Conservation (phyloP, 495 filamentous ascomycete genomes). For the Daldinia decipiens region DNA sequence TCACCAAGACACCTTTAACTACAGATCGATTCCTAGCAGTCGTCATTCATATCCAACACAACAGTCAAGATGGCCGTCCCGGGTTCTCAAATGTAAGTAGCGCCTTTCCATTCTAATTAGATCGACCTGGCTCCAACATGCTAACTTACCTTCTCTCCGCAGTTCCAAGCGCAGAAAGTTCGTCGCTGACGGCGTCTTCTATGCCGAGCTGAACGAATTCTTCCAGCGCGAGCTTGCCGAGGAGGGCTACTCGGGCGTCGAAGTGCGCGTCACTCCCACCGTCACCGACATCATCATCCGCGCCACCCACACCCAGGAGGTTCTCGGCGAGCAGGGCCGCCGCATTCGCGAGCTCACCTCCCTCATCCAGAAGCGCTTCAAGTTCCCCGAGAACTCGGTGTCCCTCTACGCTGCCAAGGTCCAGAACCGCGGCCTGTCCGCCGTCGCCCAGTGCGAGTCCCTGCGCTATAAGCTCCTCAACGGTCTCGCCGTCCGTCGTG, state of each 20-base stretch:
- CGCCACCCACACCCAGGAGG: slow-evolving; percentile 99
- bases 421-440: slow-evolving; percentile 99
- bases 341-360: slow-evolving; percentile 99
- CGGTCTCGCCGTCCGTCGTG: slow-evolving; percentile 95
- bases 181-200: slow-evolving; percentile 99
- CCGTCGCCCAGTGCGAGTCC: slow-evolving; percentile 99
- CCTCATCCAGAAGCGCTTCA: slow-evolving; percentile 99
- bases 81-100: slow-evolving; percentile 66
- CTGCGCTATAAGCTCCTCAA: slow-evolving; percentile 99
- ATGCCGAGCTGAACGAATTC: slow-evolving; percentile 99
- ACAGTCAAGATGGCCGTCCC: slow-evolving; percentile 62
- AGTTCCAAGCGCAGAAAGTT: slow-evolving; percentile 99
- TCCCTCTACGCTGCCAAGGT: slow-evolving; percentile 99
- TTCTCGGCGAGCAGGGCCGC: slow-evolving; percentile 98
- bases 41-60: slow-evolving; percentile 46
- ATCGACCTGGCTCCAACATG: not conserved
- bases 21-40: slow-evolving; percentile 41
- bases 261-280: slow-evolving; percentile 99
- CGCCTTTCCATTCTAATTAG: not conserved
- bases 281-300: slow-evolving; percentile 99
- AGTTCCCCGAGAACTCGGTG: slow-evolving; percentile 99
- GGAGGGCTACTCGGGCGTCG: slow-evolving; percentile 99
- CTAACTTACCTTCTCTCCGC: slow-evolving; percentile 35
- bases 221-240: slow-evolving; percentile 99
- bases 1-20: slow-evolving; percentile 23